These are phyloP conservation scores for Russula vinacea DNA, from an alignment of 768 basidiomycete genomes.

Conservation along the genomic window DNA sequence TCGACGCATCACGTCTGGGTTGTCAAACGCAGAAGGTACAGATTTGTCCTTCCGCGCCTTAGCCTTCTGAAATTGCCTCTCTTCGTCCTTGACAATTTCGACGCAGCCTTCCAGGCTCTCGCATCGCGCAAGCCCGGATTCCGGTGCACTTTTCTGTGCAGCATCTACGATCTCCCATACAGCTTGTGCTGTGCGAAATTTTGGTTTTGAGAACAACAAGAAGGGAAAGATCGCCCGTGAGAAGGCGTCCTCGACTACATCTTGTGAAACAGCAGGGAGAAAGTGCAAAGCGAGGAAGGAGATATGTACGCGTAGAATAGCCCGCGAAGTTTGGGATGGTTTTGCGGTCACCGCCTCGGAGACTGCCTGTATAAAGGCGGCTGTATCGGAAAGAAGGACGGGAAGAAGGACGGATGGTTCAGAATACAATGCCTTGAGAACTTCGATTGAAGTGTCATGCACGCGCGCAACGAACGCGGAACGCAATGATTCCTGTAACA, in stretches of 20 bases:
- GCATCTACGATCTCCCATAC: conserved; percentile 70
- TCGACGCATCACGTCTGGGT: conserved; percentile 45
- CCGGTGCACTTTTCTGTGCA: conserved; percentile 32
- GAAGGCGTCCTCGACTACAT: conserved; percentile 37
- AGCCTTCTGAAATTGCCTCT: conserved; percentile 35
- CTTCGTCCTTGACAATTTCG: conserved; percentile 41
- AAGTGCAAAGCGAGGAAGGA: conserved; percentile 54
- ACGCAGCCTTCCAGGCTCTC: conserved; percentile 59
- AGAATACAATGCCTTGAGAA: conserved; percentile 68
- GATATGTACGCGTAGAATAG: conserved; percentile 56
- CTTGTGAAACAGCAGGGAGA: conserved; percentile 33
- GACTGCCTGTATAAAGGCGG: conserved; percentile 49
- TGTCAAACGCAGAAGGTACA: conserved; percentile 30
- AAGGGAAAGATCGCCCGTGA: conserved; percentile 65
- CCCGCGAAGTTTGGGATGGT: conserved; percentile 40
- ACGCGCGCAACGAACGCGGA: conserved; percentile 66
- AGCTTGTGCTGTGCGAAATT: conserved; percentile 59
- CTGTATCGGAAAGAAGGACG: conserved; percentile 42
- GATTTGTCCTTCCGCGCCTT: conserved; percentile 33
- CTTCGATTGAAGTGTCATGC: conserved; percentile 56
- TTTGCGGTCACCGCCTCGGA: conserved; percentile 37
- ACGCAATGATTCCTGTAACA: conserved; percentile 52
- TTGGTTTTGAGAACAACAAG: conserved; percentile 68
- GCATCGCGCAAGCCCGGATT: conserved; percentile 32
- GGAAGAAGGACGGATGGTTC: conserved; percentile 47